These are phyloP conservation scores for Pichia cabralensis DNA, from an alignment of 805 yeast species.

Conservation along the genomic window DNA sequence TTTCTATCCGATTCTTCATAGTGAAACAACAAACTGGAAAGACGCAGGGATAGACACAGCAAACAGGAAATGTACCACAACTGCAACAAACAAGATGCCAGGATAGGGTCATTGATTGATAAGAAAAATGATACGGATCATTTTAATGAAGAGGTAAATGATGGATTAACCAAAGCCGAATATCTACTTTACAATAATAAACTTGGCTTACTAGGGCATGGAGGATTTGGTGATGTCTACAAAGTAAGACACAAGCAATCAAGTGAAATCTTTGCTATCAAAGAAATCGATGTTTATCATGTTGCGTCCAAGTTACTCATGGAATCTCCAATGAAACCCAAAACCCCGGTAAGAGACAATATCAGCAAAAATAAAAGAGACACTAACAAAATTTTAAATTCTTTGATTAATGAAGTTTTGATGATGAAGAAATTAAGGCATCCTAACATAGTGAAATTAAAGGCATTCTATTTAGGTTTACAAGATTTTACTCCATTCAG, in stretches of 20 bases:
- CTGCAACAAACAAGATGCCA: no score
- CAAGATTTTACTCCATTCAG: slow-evolving; percentile 9
- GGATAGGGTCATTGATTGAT: no score
- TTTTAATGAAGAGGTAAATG: no score
- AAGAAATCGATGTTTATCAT: slow-evolving; percentile 6
- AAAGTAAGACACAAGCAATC: slow-evolving; percentile 13
- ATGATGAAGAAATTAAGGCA: slow-evolving; percentile 55
- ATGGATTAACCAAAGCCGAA: no score
- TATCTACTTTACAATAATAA: no score
- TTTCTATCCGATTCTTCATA: no score
- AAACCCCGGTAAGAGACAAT: background rate
- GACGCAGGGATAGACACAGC: no score
- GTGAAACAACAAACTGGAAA: no score
- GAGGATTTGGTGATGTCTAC: slow-evolving; percentile 87
- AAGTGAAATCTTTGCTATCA: slow-evolving; percentile 18
- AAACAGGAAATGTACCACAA: no score
- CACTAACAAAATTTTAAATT: slow-evolving; percentile 18
- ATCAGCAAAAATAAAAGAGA: background rate
- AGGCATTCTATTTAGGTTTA: slow-evolving; percentile 44
- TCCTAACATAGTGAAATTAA: slow-evolving; percentile 57
- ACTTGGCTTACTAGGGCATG: slow-evolving; percentile 49
- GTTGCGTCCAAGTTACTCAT: slow-evolving; percentile 1
- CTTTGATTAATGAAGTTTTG: slow-evolving; percentile 56
- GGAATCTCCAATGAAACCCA: slow-evolving; percentile 7
- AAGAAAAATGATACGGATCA: no score